Conservation (phyloP, 441 rosid species). For the Erysimum cheiri region DNA sequence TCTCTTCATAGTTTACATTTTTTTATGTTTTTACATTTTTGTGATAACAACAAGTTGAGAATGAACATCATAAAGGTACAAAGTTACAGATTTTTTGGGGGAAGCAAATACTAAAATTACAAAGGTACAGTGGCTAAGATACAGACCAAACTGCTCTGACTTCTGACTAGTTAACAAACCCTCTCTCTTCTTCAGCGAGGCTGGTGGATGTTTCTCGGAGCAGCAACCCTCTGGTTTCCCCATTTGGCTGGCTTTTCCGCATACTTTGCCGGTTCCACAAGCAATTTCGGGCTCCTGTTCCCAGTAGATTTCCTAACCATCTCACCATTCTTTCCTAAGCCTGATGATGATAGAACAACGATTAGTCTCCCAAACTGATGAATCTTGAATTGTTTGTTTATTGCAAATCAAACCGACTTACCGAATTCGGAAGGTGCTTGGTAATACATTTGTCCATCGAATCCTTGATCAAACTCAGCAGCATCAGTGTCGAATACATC, state of each 20-base stretch:
- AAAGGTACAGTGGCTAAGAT: constrained; percentile 40
- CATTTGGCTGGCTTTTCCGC: constrained; percentile 55
- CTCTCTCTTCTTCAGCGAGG: constrained; percentile 54
- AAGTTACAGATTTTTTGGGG: constrained; percentile 41
- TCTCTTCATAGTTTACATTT: constrained; percentile 49
- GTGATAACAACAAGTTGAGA: constrained; percentile 45
- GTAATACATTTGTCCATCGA: constrained; percentile 32
- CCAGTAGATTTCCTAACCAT: constrained; percentile 39
- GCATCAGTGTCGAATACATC: constrained; percentile 51
- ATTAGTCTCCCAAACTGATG: background rate
- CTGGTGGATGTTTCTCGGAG: constrained; percentile 59
- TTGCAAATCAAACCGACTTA: constrained; percentile 27
- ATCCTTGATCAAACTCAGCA: constrained; percentile 50
- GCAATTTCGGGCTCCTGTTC: constrained; percentile 39
- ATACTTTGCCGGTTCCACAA: constrained; percentile 50
- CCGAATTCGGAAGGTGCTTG: constrained; percentile 48
- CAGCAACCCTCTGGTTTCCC: constrained; percentile 46
- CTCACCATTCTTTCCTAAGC: constrained; percentile 47
- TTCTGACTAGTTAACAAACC: constrained; percentile 32
- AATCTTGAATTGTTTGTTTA: background rate
- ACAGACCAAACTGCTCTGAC: constrained; percentile 37
- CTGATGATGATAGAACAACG: constrained; percentile 34
- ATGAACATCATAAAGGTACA: constrained; percentile 47
- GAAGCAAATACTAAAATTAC: constrained; percentile 46
- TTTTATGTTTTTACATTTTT: constrained; percentile 46